Base-by-base conservation (phyloP, 495 filamentous ascomycete species). In the Penicillium canescens region DNA sequence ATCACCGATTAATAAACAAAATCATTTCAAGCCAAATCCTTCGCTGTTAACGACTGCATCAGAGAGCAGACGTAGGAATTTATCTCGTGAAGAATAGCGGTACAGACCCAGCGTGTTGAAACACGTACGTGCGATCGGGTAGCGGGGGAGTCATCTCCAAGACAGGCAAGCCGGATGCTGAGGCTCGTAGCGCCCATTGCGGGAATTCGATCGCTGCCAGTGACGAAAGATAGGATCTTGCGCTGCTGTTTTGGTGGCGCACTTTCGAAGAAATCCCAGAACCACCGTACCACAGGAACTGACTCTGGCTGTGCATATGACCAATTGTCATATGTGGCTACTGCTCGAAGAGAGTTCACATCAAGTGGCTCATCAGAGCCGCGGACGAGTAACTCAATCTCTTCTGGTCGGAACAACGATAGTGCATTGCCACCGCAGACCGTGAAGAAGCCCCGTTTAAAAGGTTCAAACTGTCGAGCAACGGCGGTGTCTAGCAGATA, bases 401-500 rank as follows among this genome's bases (percentile, higher is more conserved):
- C 92, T 68, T 97, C 92, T 2, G 92, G 88, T n/a, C 91, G 83
- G 66, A 97, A 96, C 10, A 97, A 79, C 3, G 88, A 90, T 20
- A 96, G 75, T 13, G 92, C 92, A 67, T 96, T 96, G 20, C 92
- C 90, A 28, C 88, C 89, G 66, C 91, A 96, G 36, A 97, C 91
- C 3, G 89, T 95, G 72, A 89, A 97, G 69, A 97, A 97, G 4
- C 92, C 92, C 40, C 92, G 84, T 67, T 93, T 95, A 78, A 97
- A 97, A 10, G 92, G 93, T 69, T 96, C 93, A 52, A 92, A 97
- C 62, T 97, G 92, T 41, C 90, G 79, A 48, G 81, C 70, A 13
- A 97, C 88, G 1, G 88, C 80, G 18, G 82, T 85, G 63, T 96
- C 91, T 13, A 97, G 82, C 12, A 92, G 71, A 67, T 93, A 87